Conservation (phyloP, 495 filamentous ascomycete genomes). For the Bathelium albidoporum region DNA sequence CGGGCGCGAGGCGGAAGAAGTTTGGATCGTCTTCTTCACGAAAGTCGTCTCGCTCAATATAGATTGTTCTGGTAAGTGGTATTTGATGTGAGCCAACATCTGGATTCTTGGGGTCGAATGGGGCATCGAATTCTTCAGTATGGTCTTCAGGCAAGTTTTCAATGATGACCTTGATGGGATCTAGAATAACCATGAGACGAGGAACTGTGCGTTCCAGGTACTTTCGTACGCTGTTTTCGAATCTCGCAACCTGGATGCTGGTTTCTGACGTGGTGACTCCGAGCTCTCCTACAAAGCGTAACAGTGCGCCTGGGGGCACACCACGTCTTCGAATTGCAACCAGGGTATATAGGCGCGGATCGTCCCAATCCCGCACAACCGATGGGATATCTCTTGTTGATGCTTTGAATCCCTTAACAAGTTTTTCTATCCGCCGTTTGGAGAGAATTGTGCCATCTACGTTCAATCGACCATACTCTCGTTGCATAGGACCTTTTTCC, state of each 20-base stretch:
- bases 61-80: slow-evolving; percentile 74
- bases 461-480: slow-evolving; percentile 74
- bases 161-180: slow-evolving; percentile 61
- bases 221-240: slow-evolving; percentile 68
- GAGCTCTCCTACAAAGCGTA: slow-evolving; percentile 78
- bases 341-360: slow-evolving; percentile 82
- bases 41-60: slow-evolving; percentile 91
- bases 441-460: slow-evolving; percentile 71
- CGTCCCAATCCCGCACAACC: slow-evolving; percentile 71
- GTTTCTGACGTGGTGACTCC: slow-evolving; percentile 70
- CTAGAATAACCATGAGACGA: slow-evolving; percentile 68
- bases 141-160: slow-evolving; percentile 63
- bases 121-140: slow-evolving; percentile 49
- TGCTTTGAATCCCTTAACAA: slow-evolving; percentile 44
- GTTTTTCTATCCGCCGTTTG: slow-evolving; percentile 69
- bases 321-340: slow-evolving; percentile 73
- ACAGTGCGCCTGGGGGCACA: slow-evolving; percentile 75
- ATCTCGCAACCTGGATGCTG: slow-evolving; percentile 60
- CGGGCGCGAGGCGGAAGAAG: slow-evolving; percentile 89
- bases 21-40: slow-evolving; percentile 67
- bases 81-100: slow-evolving; percentile 42
- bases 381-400: slow-evolving; percentile 20
- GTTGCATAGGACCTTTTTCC: slow-evolving; percentile 59
- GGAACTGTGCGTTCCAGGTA: slow-evolving; percentile 80
- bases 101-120: slow-evolving; percentile 67